Evolutionary conservation across 2,329 filamentous ascomycete species (phyloP).

Genomic region (Colletotrichum cordylinicola): DNA sequence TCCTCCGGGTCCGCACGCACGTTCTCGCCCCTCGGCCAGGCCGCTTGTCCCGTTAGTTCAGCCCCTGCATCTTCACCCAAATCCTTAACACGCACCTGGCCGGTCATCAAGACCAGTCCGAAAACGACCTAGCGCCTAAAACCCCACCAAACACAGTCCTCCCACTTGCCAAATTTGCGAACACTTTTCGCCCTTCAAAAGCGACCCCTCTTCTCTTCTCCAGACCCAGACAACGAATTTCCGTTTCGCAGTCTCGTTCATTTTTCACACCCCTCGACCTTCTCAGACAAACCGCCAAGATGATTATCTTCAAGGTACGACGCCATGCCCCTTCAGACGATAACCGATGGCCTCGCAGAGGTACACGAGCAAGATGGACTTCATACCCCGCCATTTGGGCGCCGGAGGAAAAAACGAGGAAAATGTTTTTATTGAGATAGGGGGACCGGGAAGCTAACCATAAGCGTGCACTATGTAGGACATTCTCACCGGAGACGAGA

Average conservation of each 20-base stretch:
- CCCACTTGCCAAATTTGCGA: constrained; percentile 26
- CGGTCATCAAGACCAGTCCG: neutral
- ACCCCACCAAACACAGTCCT: constrained; percentile 27
- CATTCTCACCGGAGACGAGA: constrained; percentile 87
- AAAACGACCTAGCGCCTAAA: constrained; percentile 16
- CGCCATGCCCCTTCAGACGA: neutral
- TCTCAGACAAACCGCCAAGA: constrained; percentile 56
- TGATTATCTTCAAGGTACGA: constrained; percentile 77
- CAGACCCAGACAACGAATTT: constrained; percentile 20
- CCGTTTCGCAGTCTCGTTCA: constrained; percentile 26
- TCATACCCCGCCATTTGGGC: constrained; percentile 13
- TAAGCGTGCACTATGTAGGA: constrained; percentile 66
- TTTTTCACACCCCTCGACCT: constrained; percentile 33
- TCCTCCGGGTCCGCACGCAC: neutral
- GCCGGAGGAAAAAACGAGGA: neutral
- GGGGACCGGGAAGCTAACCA: neutral
- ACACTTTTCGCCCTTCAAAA: constrained; percentile 24
- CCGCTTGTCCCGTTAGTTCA: neutral
- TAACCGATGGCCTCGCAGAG: neutral
- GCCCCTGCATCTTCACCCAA: neutral
- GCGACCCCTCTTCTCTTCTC: constrained; percentile 15
- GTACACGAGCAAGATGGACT: neutral
- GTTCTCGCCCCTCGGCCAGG: constrained; percentile 13
- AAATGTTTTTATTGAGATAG: neutral
- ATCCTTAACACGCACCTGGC: neutral